Evolutionary conservation across 495 filamentous ascomycete genomes (phyloP).

Genomic region (Filosporella fistucella): DNA sequence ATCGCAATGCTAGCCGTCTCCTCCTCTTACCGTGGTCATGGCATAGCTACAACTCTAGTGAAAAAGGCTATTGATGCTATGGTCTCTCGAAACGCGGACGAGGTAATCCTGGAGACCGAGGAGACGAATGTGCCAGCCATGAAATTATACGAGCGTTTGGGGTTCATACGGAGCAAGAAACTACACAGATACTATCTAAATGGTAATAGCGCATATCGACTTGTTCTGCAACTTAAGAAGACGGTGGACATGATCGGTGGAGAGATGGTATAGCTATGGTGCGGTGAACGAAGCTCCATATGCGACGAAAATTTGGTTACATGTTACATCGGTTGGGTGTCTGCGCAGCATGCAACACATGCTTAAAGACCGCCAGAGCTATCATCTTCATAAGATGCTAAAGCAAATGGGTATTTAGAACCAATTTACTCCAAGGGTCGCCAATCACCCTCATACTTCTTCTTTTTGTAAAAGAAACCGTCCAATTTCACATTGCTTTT

Average conservation of each 20-base stretch:
- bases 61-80: constrained; percentile 90
- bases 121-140: constrained; percentile 90
- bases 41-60: constrained; percentile 90
- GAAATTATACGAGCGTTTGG: constrained; percentile 88
- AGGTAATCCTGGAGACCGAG: constrained; percentile 96
- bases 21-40: constrained; percentile 69
- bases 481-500: constrained; percentile 9
- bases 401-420: constrained; percentile 18
- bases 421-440: constrained; percentile 2
- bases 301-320: too few species aligned
- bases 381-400: too few species aligned
- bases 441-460: constrained; percentile 9
- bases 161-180: constrained; percentile 89
- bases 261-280: too few species aligned
- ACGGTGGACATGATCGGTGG: constrained; percentile 21
- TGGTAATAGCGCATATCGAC: constrained; percentile 87
- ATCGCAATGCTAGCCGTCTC: constrained; percentile 96
- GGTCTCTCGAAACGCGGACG: constrained; percentile 78
- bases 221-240: constrained; percentile 75
- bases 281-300: too few species aligned
- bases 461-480: constrained; percentile 18
- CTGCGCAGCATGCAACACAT: too few species aligned
- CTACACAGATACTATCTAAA: constrained; percentile 96
- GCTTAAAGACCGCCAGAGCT: too few species aligned
- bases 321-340: too few species aligned